Conservation (phyloP, 805 yeast genomes). For the Candida dendrica region DNA sequence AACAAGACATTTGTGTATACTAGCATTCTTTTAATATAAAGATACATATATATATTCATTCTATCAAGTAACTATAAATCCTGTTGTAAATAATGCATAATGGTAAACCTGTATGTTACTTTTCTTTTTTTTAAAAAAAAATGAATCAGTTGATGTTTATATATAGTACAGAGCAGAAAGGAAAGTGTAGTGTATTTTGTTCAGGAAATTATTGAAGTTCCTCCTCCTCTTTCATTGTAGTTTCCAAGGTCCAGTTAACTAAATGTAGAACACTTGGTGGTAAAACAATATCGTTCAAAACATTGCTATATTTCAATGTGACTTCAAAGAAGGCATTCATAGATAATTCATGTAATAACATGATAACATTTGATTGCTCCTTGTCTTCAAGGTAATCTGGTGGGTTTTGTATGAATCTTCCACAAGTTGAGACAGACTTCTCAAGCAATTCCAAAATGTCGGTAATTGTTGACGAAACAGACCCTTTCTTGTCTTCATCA, state of each 20-base stretch:
- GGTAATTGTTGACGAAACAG: constrained; percentile 46
- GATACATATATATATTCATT: too few species aligned
- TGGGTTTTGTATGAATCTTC: constrained; percentile 36
- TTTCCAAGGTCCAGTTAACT: constrained; percentile 69
- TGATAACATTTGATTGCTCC: constrained; percentile 35
- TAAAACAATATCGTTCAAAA: constrained; percentile 57
- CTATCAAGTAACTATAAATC: too few species aligned
- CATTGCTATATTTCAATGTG: constrained; percentile 54
- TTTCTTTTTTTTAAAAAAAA: too few species aligned
- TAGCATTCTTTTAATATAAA: not conserved
- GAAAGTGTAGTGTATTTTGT: too few species aligned
- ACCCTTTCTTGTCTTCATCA: constrained; percentile 54
- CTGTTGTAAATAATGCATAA: too few species aligned
- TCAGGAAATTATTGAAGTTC: not conserved
- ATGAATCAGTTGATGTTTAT: too few species aligned
- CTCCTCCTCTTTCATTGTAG: constrained; percentile 42
- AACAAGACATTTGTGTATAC: not conserved
- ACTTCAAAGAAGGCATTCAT: constrained; percentile 58
- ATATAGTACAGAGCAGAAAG: too few species aligned
- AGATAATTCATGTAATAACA: constrained; percentile 54
- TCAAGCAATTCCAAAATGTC: constrained; percentile 56
- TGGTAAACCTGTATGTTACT: too few species aligned
- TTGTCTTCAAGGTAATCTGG: constrained; percentile 14
- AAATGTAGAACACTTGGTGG: constrained; percentile 57
- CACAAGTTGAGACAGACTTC: constrained; percentile 47